These are phyloP conservation scores for Pelargonium fulgidum DNA, from an alignment of 441 rosid species.

Conservation along the genomic window DNA sequence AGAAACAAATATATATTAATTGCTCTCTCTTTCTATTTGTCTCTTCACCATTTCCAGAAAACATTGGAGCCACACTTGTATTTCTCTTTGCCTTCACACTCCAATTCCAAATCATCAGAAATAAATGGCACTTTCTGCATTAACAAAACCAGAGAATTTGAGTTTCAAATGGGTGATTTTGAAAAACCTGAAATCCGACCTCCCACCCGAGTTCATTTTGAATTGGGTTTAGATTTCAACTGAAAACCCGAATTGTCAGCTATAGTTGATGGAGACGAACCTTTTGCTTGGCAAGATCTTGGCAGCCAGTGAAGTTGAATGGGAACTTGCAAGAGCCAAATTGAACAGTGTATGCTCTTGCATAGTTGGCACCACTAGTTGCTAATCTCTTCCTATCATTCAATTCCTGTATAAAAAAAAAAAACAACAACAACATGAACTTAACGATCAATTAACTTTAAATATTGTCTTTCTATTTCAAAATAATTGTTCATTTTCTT, in stretches of 20 bases:
- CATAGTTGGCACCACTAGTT: conserved; percentile 91
- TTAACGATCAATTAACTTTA: neutral
- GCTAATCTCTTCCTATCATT: conserved; percentile 95
- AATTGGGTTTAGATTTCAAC: too few species aligned
- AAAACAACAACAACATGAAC: neutral
- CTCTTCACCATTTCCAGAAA: conserved; percentile 92
- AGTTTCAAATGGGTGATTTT: neutral
- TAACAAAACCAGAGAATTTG: conserved; percentile 4
- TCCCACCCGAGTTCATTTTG: too few species aligned
- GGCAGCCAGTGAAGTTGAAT: conserved; percentile 95
- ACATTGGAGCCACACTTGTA: conserved; percentile 95
- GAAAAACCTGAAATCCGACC: too few species aligned
- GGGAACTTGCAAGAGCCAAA: conserved; percentile 95
- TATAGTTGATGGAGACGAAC: conserved; percentile 23
- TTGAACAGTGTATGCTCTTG: conserved; percentile 86
- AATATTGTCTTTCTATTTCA: neutral
- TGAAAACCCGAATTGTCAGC: too few species aligned
- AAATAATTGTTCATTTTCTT: neutral
- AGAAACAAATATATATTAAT: neutral
- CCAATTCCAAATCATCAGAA: conserved; percentile 67
- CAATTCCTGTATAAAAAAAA: conserved; percentile 46
- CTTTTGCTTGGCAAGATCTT: conserved; percentile 98
- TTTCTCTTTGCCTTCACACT: conserved; percentile 89
- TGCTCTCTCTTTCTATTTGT: too few species aligned
- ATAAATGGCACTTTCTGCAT: conserved; percentile 87